Base-by-base conservation (phyloP, 495 filamentous ascomycete species). In the Penicillium pulvis region DNA sequence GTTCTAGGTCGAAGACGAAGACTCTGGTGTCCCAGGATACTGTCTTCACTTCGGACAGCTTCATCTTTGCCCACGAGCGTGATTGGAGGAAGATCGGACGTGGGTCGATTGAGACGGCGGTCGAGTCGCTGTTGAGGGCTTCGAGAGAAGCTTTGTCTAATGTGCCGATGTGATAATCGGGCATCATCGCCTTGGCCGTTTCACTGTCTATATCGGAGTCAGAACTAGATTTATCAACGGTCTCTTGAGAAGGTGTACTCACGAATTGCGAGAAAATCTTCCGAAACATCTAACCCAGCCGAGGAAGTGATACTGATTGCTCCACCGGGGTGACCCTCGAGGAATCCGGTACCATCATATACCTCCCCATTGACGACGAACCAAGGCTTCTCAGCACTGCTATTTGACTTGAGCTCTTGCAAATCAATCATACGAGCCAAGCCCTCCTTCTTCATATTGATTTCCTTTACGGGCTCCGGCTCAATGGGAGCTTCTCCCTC, bases 211-310 rank as follows among this genome's bases (percentile, higher is more conserved):
- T 51, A 39, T 20, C 1, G 4, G 14, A 14, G 30, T 51, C 23
- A 54, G 63, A 8, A 23, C 51, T 52, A 26, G 2, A 53, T 50
- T 39, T 4, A 17, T 17, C 14, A 36, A 36, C 9, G 12, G 1
- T 12, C 9, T 12, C 33, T 12, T 1, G 30, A 12, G 11, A 1
- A 19, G 51, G 6, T 39, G 44, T 26, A 80, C 90, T 82, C 83
- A 92, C 91, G 93, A 60, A 98, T 98, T 23, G 89, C 91, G 73
- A 96, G 83, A 68, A 98, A 98, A 63, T 98, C 93, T 62, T 97
- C 93, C 0, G 89, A 90, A n/a, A 81, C 85, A 76, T 98, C 92
- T 57, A 90, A 77, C 3, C 90, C 92, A 19, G 92, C 93, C 2
- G 88, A 91, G 45, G 87, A 86, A 55, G 87, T 84, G 68, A 98